phyloP scores from a whole-genome alignment of 805 yeast species.

The Candida maesae region DNA sequence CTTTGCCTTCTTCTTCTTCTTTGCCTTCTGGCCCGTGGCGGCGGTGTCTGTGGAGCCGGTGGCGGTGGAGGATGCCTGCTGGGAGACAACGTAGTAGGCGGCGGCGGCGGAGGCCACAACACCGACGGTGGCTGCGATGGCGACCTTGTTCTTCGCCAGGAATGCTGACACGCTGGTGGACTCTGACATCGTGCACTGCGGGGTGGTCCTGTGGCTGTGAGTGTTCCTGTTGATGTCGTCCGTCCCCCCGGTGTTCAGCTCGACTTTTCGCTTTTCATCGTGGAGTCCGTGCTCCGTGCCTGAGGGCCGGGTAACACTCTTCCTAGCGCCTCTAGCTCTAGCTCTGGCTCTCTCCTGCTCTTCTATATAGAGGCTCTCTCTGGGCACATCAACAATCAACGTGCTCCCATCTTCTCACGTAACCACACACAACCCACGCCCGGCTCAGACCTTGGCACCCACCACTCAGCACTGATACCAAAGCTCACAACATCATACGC shows the following conservation, averaged over 20 bases:
- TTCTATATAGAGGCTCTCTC: too few species aligned
- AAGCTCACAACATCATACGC: too few species aligned
- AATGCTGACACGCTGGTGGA: conserved; percentile 23
- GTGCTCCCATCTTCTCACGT: too few species aligned
- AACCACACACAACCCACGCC: too few species aligned
- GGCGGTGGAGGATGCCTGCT: conserved; percentile 28
- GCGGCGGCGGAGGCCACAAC: conserved; percentile 64
- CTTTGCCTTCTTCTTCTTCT: conserved; percentile 43
- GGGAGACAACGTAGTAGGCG: conserved; percentile 49
- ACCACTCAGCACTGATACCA: too few species aligned
- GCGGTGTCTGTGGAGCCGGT: conserved; percentile 13
- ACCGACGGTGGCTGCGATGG: conserved; percentile 57
- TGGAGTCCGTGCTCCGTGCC: conserved; percentile 2
- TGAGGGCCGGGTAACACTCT: too few species aligned
- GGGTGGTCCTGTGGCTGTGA: too few species aligned
- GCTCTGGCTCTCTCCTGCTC: too few species aligned
- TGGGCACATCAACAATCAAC: too few species aligned
- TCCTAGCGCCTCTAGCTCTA: too few species aligned
- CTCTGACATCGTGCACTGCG: conserved; percentile 26
- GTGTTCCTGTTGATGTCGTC: not conserved
- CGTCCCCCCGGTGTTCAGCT: not conserved
- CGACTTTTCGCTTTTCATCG: too few species aligned
- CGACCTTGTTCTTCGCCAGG: conserved; percentile 48
- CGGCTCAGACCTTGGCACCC: too few species aligned
- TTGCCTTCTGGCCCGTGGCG: conserved; percentile 13